Conservation (phyloP, 768 basidiomycete species). For the Lactarius evosmus region DNA sequence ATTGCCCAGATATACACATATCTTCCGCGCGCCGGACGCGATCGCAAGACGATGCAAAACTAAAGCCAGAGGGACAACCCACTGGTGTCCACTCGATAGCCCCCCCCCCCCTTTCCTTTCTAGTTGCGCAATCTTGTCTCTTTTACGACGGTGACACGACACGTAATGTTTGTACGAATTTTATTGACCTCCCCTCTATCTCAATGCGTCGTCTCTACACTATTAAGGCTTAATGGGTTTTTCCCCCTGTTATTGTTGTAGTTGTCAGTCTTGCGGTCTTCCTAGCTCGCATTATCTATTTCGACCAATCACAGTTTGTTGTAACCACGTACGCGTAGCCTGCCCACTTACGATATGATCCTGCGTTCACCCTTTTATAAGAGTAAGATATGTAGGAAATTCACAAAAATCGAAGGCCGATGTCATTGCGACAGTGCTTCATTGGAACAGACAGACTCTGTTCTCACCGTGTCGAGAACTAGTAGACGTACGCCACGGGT, state of each 20-base stretch:
- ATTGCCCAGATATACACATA: conserved; percentile 56
- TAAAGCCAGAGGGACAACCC: not conserved
- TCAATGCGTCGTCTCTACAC: not conserved
- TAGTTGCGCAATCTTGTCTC: not conserved
- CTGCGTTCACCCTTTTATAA: not conserved
- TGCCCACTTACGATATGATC: not conserved
- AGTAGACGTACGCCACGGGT: no score
- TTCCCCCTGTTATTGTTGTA: not conserved
- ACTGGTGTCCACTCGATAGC: not conserved
- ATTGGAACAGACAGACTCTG: no score
- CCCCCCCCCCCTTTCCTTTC: not conserved
- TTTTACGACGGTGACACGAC: not conserved
- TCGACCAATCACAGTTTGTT: not conserved
- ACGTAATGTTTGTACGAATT: not conserved
- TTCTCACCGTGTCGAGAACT: no score
- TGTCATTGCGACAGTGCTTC: no score
- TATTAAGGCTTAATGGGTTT: not conserved
- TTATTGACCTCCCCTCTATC: not conserved
- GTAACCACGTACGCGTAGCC: not conserved
- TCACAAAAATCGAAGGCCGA: no score
- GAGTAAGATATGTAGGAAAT: no score
- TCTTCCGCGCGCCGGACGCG: conserved; percentile 39
- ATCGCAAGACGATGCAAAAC: conserved; percentile 26
- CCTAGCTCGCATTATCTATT: not conserved
- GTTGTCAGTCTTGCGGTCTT: not conserved